A percentile compares a stretch with the other conserved stretches of the same genome.
These are phyloP conservation scores for Neurospora sp. DNA, from an alignment of 2,329 filamentous ascomycete genomes.

Conservation along the genomic window DNA sequence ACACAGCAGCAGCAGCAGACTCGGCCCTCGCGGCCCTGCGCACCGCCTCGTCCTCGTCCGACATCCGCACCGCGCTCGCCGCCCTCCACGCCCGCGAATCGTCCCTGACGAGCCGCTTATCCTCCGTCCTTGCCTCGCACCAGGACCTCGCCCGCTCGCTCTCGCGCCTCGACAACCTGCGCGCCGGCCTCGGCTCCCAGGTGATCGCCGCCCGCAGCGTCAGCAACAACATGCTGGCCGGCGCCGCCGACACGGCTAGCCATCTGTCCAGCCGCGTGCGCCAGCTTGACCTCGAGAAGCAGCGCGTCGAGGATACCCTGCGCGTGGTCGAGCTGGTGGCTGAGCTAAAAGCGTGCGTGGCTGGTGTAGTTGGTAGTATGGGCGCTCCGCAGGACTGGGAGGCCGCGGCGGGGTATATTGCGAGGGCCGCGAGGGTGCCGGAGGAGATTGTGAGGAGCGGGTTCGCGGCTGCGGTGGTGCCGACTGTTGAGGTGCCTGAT, in stretches of 20 bases:
- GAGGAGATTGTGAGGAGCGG: slow-evolving; percentile 68
- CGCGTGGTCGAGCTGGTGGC: slow-evolving; percentile 91
- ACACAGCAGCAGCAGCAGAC: neutral
- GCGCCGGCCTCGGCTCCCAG: slow-evolving; percentile 80
- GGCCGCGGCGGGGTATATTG: slow-evolving; percentile 81
- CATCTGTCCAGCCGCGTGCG: slow-evolving; percentile 81
- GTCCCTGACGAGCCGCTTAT: slow-evolving; percentile 61
- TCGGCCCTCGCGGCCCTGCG: slow-evolving; percentile 37
- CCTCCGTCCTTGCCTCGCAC: slow-evolving; percentile 70
- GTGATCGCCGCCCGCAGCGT: slow-evolving; percentile 73
- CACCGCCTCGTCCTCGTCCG: slow-evolving; percentile 63
- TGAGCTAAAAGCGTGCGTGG: slow-evolving; percentile 91
- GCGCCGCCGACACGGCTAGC: slow-evolving; percentile 74
- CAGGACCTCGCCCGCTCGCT: slow-evolving; percentile 80
- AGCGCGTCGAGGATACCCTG: slow-evolving; percentile 79
- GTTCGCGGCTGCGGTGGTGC: slow-evolving; percentile 87
- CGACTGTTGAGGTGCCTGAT: slow-evolving; percentile 91
- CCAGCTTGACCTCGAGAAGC: slow-evolving; percentile 81
- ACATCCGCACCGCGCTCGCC: slow-evolving; percentile 69
- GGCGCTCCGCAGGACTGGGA: slow-evolving; percentile 98
- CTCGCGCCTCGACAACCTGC: slow-evolving; percentile 75
- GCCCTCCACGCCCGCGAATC: slow-evolving; percentile 68
- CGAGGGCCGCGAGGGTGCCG: slow-evolving; percentile 72
- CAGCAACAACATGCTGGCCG: slow-evolving; percentile 82
- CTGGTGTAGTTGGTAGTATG: slow-evolving; percentile 93